Conservation (phyloP, 352 stramenopile species). For the Phytophthora pistaciae region DNA sequence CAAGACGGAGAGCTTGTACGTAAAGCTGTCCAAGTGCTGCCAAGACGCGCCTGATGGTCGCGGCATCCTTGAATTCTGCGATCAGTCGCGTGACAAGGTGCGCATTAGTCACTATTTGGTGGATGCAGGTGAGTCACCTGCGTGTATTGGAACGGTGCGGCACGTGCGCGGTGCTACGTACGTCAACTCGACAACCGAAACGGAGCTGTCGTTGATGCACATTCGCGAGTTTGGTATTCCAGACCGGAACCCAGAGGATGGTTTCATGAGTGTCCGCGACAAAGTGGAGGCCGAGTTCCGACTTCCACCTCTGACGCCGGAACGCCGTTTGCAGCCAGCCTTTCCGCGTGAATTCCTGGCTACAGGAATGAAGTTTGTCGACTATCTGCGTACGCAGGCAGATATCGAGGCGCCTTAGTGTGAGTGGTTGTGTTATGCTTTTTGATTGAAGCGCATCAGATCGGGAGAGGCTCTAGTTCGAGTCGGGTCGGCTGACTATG, state of each 20-base stretch:
- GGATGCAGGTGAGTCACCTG: conserved; percentile 44
- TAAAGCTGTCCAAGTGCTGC: conserved; percentile 47
- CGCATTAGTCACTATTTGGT: conserved; percentile 65
- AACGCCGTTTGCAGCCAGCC: conserved; percentile 53
- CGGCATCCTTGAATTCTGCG: conserved; percentile 70
- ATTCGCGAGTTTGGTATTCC: conserved; percentile 71
- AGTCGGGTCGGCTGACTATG: background rate
- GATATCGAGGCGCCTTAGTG: conserved; percentile 34
- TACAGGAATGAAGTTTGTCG: conserved; percentile 71
- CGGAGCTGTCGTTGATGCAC: conserved; percentile 56
- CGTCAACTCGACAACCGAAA: conserved; percentile 36
- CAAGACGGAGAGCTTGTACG: conserved; percentile 52
- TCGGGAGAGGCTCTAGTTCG: conserved; percentile 2
- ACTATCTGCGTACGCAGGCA: conserved; percentile 59
- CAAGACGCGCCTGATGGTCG: conserved; percentile 43
- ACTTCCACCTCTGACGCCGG: conserved; percentile 64
- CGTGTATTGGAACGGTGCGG: conserved; percentile 63
- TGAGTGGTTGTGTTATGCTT: background rate
- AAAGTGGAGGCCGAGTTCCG: conserved; percentile 75
- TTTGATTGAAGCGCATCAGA: background rate
- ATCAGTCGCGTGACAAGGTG: conserved; percentile 48
- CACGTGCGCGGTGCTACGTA: conserved; percentile 65
- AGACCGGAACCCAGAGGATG: conserved; percentile 43
- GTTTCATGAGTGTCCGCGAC: conserved; percentile 61
- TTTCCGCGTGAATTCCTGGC: conserved; percentile 68